Base-by-base conservation (phyloP, 2,329 filamentous ascomycete species). In the Fusarium sp. region DNA sequence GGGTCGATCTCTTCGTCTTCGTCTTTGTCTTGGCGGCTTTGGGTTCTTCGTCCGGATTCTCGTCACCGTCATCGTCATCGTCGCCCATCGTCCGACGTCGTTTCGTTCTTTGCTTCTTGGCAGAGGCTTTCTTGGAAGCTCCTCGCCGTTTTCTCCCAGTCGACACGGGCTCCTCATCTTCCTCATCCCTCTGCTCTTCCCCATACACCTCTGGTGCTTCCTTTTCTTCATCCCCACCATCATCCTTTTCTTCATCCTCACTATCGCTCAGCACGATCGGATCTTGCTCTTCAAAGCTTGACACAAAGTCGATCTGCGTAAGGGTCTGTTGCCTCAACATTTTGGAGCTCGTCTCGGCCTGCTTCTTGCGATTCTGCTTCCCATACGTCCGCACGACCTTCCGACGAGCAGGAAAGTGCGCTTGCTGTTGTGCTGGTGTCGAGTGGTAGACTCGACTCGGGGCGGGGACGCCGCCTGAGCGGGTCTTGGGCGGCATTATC, bases 221-320 rank as follows among this genome's bases (percentile, higher is more conserved):
- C 14, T 68, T 65, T 16, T 69, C 66, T 16, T 75, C 75, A 4
- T 76, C 74, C 12, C 70, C 69, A 14, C 73, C 70, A 9, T 36
- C 35, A 11, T 64, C 73, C 36, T 77, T 60, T n/a, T 60, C 71
- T 12, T 78, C 75, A 20, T 70, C 73, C 40, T 81, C 79, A 62
- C 76, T 80, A 44, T 80, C 79, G 55, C 76, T 79, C 24, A 78
- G 58, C 22, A 78, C 70, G 20, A 76, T 75, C 11, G 73, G 68
- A 33, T 78, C 77, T 6, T 76, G 75, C 7, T 79, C 81, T 17
- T 79, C 78, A n/a, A 80, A 79, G 70, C 79, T 81, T 40, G 77
- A 82, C 20, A 82, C 81, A 76, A 81, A 84, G 55, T 82, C 81
- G 49, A 85, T 81, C 71, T 86, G 84, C 6, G 84, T 86, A 24